Evolutionary conservation across 2,329 filamentous ascomycete species (phyloP).

Genomic region (Paraconiothyrium brasiliense): DNA sequence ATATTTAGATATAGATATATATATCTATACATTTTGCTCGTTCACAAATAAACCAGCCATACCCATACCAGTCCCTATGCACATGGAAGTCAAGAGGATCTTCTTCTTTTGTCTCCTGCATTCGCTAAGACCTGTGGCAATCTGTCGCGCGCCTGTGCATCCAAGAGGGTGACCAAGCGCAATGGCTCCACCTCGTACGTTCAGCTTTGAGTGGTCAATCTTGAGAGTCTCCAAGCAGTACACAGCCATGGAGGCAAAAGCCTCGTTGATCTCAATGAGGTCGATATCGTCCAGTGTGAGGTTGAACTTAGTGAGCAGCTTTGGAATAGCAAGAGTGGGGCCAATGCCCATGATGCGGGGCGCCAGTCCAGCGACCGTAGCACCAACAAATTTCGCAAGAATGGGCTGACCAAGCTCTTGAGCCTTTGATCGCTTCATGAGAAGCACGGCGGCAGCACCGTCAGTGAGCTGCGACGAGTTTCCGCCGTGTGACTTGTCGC

Average conservation of each 20-base stretch:
- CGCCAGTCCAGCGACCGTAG: constrained; percentile 87
- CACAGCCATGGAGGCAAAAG: constrained; percentile 96
- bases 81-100: constrained; percentile 93
- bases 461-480: constrained; percentile 97
- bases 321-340: constrained; percentile 75
- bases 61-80: constrained; percentile 72
- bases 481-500: constrained; percentile 85
- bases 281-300: constrained; percentile 84
- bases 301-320: constrained; percentile 83
- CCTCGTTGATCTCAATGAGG: constrained; percentile 94
- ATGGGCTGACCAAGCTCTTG: constrained; percentile 89
- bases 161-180: constrained; percentile 86
- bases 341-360: constrained; percentile 98
- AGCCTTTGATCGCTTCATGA: constrained; percentile 95
- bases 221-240: constrained; percentile 79
- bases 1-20: too few relatives aligned
- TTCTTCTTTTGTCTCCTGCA: constrained; percentile 86
- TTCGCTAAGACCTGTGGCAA: constrained; percentile 90
- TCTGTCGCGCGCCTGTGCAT: constrained; percentile 79
- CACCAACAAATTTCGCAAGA: constrained; percentile 91
- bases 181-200: constrained; percentile 82
- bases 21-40: constrained; percentile 57
- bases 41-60: constrained; percentile 74
- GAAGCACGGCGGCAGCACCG: constrained; percentile 84
- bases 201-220: constrained; percentile 79